phyloP scores from a whole-genome alignment of 352 stramenopile species.

The Globisporangium parvum region DNA sequence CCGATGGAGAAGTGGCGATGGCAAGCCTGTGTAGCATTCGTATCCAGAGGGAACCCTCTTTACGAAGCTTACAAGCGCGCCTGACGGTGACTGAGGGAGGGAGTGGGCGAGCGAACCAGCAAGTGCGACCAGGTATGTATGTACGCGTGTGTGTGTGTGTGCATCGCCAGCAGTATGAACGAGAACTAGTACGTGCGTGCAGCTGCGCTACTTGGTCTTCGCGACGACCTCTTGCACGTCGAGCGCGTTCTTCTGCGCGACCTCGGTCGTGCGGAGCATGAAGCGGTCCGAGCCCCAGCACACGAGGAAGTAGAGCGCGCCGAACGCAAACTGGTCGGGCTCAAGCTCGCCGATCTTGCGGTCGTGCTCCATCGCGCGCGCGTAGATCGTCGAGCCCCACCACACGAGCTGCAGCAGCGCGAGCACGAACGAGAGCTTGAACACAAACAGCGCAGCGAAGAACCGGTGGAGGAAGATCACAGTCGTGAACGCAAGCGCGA shows the following conservation, averaged over 20 bases:
- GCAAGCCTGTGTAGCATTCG: no score
- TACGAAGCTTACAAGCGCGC: no score
- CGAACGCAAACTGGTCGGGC: slow-evolving; percentile 60
- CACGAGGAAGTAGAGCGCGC: slow-evolving; percentile 66
- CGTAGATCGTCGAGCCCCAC: slow-evolving; percentile 47
- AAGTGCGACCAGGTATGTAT: no score
- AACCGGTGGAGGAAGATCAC: slow-evolving; percentile 62
- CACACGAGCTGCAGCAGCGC: slow-evolving; percentile 66
- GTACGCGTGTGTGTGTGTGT: no score
- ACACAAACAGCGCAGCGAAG: slow-evolving; percentile 54
- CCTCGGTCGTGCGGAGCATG: slow-evolving; percentile 64
- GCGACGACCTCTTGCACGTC: slow-evolving; percentile 50
- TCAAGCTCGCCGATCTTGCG: slow-evolving; percentile 49
- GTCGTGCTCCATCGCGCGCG: slow-evolving; percentile 35
- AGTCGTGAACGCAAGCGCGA: slow-evolving; percentile 45
- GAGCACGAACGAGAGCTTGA: slow-evolving; percentile 76
- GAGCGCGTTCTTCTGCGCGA: slow-evolving; percentile 55
- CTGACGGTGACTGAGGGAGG: no score
- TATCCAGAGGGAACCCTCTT: no score
- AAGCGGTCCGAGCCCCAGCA: slow-evolving; percentile 77
- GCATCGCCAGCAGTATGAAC: no score
- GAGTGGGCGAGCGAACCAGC: no score
- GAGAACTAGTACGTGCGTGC: no score
- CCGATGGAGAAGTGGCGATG: no score
- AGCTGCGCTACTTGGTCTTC: slow-evolving; percentile 17